Base-by-base conservation (phyloP, 306 rosid genomes). In the Quercus rubra region DNA sequence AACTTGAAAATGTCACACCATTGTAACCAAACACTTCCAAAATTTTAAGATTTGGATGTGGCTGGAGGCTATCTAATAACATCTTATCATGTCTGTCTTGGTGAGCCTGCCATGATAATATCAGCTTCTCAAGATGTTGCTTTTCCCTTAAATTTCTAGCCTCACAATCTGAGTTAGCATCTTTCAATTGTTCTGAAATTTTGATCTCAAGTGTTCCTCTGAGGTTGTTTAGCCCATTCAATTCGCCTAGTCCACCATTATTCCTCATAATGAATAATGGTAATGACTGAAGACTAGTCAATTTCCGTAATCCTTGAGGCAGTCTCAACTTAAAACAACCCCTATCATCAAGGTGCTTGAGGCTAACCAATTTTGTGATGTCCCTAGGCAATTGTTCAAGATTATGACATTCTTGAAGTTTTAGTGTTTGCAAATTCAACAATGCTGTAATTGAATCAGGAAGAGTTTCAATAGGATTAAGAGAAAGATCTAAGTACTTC, bases 381-480 rank as follows among this genome's bases (percentile, higher is more conserved):
- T 66, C 41, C 75, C 30, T 38, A 17, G 88, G 85, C 46, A 85
- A 75, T 55, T 75, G 41, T 64, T 2, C 5, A 15, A 85, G 80
- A 6, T 7, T 0, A 1, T 0, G 0, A 64, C 88, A 85, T 0
- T 7, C 1, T 1, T 4, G 31, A 17, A 78, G 73, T 33, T 81
- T 81, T 7, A 85, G 43, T 4, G 85, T 81, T 52, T 85, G 85
- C 73, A 81, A 67, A 71, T 85, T 81, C 8, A 30, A 61, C 20
- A 85, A 61, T 27, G 56, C 4, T 7, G 70, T 31, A 59, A 85
- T 68, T 0, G 38, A 70, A 0, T 27, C 14, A 20, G 88, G 83
- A 33, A 85, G 85, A 43, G 12, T 66, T 41, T 17, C 1, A 25
- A 78, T 61, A 18, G 0, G 1, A 49, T 74, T 78, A 17, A 1